phyloP scores from a whole-genome alignment of 768 basidiomycete genomes.

The Russula ochroleuca region DNA sequence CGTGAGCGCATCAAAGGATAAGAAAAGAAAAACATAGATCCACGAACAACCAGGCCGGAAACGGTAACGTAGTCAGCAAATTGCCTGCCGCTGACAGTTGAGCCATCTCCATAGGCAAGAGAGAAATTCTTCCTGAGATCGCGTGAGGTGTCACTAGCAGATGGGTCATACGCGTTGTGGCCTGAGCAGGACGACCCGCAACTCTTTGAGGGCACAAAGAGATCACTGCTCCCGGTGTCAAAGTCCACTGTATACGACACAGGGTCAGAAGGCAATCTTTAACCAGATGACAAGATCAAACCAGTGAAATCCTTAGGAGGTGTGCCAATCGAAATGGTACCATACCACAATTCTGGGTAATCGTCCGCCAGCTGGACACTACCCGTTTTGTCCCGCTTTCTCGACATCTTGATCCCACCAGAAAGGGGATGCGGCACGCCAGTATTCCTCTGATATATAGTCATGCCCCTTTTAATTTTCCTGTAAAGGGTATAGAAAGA shows the following conservation, averaged over 20 bases:
- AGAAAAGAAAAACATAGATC: too few relatives aligned
- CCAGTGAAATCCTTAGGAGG: conserved; percentile 11
- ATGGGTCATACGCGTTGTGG: conserved; percentile 3
- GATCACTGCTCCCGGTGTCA: conserved; percentile 36
- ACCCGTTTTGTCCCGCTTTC: neutral
- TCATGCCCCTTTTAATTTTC: conserved; percentile 14
- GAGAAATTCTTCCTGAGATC: conserved; percentile 32
- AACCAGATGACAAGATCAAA: neutral
- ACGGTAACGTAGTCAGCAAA: conserved; percentile 44
- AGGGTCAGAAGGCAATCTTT: conserved; percentile 36
- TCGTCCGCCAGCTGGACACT: neutral
- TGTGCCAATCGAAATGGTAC: conserved; percentile 17
- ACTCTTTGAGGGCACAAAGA: conserved; percentile 35
- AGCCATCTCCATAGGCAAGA: conserved; percentile 40
- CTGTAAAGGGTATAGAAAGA: neutral
- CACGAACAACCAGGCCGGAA: conserved; percentile 31
- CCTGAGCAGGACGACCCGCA: conserved; percentile 34
- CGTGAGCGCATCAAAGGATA: neutral
- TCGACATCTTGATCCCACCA: neutral
- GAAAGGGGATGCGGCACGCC: neutral
- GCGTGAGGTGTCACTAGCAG: conserved; percentile 25
- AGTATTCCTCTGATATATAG: conserved; percentile 2
- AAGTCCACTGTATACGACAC: conserved; percentile 35
- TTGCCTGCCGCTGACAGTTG: conserved; percentile 37
- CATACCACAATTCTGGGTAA: conserved; percentile 6